Evolutionary conservation across 169 alveolate species (phyloP).

Genomic region (Babesia sp.): DNA sequence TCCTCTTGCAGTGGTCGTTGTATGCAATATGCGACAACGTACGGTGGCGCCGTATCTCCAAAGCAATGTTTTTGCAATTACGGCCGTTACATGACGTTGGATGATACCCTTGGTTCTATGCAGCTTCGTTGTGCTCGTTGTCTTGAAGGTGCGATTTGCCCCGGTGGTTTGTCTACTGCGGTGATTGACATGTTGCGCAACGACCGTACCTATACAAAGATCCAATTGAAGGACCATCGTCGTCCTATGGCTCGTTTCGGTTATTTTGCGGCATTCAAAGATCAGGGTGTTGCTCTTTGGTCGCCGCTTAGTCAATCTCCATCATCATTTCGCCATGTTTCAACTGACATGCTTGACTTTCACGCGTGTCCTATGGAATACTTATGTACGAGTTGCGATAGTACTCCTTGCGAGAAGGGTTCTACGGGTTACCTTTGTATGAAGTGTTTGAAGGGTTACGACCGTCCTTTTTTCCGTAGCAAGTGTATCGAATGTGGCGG

Average conservation of each 20-base stretch:
- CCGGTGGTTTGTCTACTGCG: conserved; percentile 70
- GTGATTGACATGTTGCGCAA: conserved; percentile 58
- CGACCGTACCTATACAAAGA: conserved; percentile 48
- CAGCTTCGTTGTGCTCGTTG: conserved; percentile 69
- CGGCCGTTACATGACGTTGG: conserved; percentile 71
- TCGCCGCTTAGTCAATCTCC: conserved; percentile 22
- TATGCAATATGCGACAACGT: conserved; percentile 77
- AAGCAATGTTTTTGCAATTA: conserved; percentile 77
- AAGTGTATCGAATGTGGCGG: conserved; percentile 28
- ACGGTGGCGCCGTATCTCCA: conserved; percentile 73
- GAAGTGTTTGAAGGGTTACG: conserved; percentile 54
- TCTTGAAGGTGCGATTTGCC: conserved; percentile 73
- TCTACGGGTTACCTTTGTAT: conserved; percentile 76
- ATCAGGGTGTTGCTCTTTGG: conserved; percentile 34
- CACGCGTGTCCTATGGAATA: conserved; percentile 63
- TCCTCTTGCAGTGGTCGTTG: conserved; percentile 78
- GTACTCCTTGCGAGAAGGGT: conserved; percentile 63
- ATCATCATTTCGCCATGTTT: conserved; percentile 5
- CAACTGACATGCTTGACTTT: conserved; percentile 48
- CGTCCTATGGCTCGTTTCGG: conserved; percentile 60
- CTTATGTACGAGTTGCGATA: conserved; percentile 31
- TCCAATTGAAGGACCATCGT: conserved; percentile 45
- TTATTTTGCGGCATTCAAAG: conserved; percentile 44
- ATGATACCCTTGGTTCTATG: conserved; percentile 39
- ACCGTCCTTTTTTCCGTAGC: conserved; percentile 44